Evolutionary conservation across 2,329 filamentous ascomycete genomes (phyloP).

Genomic region (Xylaria sp.): DNA sequence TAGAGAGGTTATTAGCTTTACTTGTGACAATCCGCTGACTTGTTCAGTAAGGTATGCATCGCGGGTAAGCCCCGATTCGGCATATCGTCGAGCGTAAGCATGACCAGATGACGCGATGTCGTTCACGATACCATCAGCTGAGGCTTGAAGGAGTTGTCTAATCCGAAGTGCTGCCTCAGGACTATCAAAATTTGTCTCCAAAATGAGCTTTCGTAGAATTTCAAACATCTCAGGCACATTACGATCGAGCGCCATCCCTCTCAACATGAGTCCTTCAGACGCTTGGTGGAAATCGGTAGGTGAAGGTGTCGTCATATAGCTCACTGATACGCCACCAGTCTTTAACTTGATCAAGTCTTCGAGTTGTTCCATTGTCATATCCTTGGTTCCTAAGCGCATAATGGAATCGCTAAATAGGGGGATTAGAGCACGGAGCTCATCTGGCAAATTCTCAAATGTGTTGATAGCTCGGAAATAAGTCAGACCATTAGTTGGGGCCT

Average conservation of each 20-base stretch:
- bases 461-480: conserved; percentile 96
- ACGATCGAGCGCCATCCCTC: conserved; percentile 87
- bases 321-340: conserved; percentile 88
- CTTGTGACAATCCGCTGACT: conserved; percentile 88
- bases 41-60: conserved; percentile 82
- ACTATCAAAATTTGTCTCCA: conserved; percentile 90
- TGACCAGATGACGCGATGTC: conserved; percentile 92
- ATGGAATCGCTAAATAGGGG: conserved; percentile 92
- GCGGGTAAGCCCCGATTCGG: conserved; percentile 80
- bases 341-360: conserved; percentile 97
- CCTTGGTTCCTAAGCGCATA: conserved; percentile 90
- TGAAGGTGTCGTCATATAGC: conserved; percentile 84
- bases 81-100: conserved; percentile 83
- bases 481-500: conserved; percentile 92
- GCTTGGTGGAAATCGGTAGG: conserved; percentile 76
- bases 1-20: conserved; percentile 83
- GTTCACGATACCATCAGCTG: conserved; percentile 90
- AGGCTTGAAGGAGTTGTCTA: conserved; percentile 84
- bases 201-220: conserved; percentile 80
- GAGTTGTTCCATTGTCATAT: conserved; percentile 90
- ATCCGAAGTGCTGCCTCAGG: conserved; percentile 84
- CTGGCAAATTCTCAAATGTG: conserved; percentile 79
- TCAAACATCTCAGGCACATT: conserved; percentile 94
- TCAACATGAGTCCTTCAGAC: conserved; percentile 84
- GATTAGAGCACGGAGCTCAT: conserved; percentile 84